Evolutionary conservation across 495 filamentous ascomycete genomes (phyloP).

Genomic region (Aspergillus sclerotiicarbonarius): DNA sequence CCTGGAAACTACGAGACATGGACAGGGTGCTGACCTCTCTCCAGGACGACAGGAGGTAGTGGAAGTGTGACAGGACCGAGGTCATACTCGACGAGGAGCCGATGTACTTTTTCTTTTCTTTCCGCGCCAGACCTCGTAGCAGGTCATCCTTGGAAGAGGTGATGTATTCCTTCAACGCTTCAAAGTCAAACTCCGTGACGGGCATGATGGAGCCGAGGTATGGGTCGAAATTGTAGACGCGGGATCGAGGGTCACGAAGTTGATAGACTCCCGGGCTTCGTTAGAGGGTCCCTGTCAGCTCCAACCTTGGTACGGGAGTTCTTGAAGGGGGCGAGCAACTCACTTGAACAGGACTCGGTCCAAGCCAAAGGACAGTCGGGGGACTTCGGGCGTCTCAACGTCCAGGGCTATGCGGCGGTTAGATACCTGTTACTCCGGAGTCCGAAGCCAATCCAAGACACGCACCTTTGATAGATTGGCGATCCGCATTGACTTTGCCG

Average conservation of each 20-base stretch:
- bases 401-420: constrained; percentile 42
- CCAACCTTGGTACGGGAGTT: constrained; percentile 11
- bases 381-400: constrained; percentile 58
- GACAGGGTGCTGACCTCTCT: constrained; percentile 61
- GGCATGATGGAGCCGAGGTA: constrained; percentile 92
- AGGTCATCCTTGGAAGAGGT: constrained; percentile 81
- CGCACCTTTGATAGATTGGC: constrained; percentile 23
- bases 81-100: constrained; percentile 98
- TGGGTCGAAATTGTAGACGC: constrained; percentile 93
- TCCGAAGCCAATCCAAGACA: constrained; percentile 2
- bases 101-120: constrained; percentile 75
- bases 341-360: constrained; percentile 92
- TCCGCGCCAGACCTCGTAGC: constrained; percentile 62
- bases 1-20: constrained; percentile 65
- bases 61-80: constrained; percentile 80
- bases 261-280: constrained; percentile 79
- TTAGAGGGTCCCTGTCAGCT: neutral
- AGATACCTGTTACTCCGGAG: neutral
- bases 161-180: constrained; percentile 76
- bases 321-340: constrained; percentile 9
- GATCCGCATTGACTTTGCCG: constrained; percentile 17
- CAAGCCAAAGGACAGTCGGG: constrained; percentile 71
- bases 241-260: constrained; percentile 82
- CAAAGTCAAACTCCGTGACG: constrained; percentile 85
- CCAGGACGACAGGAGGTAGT: constrained; percentile 86